Conservation (phyloP, 139 green algal species). For the Picochlorum sp. region DNA sequence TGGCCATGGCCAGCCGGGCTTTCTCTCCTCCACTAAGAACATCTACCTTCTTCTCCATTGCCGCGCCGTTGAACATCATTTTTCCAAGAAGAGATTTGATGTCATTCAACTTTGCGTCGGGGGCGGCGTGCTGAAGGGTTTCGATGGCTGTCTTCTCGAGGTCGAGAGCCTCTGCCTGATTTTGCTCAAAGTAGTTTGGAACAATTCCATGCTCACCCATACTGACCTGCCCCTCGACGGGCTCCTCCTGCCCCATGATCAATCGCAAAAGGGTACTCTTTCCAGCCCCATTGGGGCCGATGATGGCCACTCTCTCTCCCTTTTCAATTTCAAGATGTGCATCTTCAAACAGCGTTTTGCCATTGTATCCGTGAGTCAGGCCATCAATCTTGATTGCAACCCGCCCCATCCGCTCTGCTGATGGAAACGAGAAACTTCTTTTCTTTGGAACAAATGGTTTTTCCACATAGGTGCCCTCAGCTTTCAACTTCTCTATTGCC, state of each 20-base stretch:
- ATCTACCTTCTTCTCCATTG: conserved; percentile 81
- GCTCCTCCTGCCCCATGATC: conserved; percentile 83
- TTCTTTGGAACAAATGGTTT: conserved; percentile 80
- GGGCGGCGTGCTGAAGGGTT: conserved; percentile 62
- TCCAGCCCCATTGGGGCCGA: conserved; percentile 87
- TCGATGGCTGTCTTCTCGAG: conserved; percentile 70
- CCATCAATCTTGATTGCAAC: conserved; percentile 43
- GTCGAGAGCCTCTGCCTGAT: conserved; percentile 94
- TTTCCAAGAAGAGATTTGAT: conserved; percentile 88
- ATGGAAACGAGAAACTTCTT: conserved; percentile 59
- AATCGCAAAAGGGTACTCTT: conserved; percentile 95
- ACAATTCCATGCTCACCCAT: conserved; percentile 77
- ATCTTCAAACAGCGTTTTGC: conserved; percentile 62
- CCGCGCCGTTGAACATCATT: conserved; percentile 84
- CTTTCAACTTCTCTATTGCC: conserved; percentile 74
- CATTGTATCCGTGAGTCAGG: conserved; percentile 85
- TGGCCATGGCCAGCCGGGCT: conserved; percentile 91
- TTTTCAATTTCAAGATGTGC: conserved; percentile 74
- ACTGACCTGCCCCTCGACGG: conserved; percentile 39
- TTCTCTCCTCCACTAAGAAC: conserved; percentile 82
- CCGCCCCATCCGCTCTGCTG: conserved; percentile 65
- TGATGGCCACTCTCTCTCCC: conserved; percentile 92
- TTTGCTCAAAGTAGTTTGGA: conserved; percentile 97
- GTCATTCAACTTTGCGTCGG: conserved; percentile 77
- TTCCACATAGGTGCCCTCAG: conserved; percentile 53